Percentiles rank a stretch among this genome's conserved stretches.
Evolutionary conservation across 2,329 filamentous ascomycete genomes (phyloP).

Genomic region (Biscogniauxia marginata): DNA sequence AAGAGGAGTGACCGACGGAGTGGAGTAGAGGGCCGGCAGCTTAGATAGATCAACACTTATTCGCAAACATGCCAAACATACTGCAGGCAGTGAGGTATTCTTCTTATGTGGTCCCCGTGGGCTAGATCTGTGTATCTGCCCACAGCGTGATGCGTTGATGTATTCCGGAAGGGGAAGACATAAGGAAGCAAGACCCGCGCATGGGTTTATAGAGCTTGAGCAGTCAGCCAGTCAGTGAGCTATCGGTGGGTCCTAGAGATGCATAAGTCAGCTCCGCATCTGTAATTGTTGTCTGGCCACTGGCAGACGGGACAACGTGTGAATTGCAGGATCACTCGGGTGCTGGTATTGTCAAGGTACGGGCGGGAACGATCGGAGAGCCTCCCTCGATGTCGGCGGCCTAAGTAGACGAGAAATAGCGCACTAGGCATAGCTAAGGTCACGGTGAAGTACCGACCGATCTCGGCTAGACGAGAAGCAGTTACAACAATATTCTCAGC

Average conservation of each 20-base stretch:
- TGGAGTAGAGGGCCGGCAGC: background rate
- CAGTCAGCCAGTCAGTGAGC: background rate
- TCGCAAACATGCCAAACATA: background rate
- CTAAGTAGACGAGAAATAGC: background rate
- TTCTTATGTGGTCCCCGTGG: background rate
- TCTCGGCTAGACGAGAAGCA: background rate
- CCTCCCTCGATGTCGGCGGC: background rate
- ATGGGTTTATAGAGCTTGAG: background rate
- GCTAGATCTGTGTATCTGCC: background rate
- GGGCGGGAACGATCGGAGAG: background rate
- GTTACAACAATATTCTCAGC: background rate
- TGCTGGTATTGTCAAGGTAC: background rate
- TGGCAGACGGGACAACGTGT: background rate
- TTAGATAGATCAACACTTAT: background rate
- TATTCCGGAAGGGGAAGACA: background rate
- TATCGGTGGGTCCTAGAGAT: background rate
- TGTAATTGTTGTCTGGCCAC: background rate
- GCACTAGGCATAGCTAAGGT: background rate
- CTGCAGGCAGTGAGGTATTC: background rate
- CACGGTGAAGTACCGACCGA: background rate
- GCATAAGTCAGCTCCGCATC: background rate
- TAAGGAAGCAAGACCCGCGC: background rate
- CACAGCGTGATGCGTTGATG: background rate
- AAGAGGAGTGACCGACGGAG: background rate
- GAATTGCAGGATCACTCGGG: background rate